Evolutionary conservation across 2,329 filamentous ascomycete genomes (phyloP).

Genomic region (Neophaeococcomyces mojaviensis): DNA sequence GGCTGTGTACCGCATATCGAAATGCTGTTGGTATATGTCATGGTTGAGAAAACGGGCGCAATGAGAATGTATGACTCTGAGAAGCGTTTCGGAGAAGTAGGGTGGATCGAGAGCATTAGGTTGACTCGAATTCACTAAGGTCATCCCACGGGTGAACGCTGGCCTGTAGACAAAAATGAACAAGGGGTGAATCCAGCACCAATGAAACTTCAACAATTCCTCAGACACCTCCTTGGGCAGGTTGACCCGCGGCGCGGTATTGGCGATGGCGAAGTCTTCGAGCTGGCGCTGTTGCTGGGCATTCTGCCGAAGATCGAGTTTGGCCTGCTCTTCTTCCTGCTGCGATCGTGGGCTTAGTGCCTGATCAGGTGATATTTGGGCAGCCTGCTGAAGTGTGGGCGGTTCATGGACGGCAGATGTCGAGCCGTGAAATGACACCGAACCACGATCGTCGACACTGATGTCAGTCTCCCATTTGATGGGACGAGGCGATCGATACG

Average conservation of each 20-base stretch:
- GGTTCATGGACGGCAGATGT: conserved; percentile 21
- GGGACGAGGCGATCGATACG: conserved; percentile 12
- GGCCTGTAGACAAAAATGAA: conserved; percentile 27
- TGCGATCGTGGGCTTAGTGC: conserved; percentile 2
- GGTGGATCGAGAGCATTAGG: conserved; percentile 18
- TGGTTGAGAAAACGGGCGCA: conserved; percentile 21
- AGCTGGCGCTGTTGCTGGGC: conserved; percentile 19
- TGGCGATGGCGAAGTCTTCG: conserved; percentile 20
- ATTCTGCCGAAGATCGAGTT: conserved; percentile 18
- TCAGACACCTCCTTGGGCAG: conserved; percentile 22
- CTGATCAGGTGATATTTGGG: conserved; percentile 4
- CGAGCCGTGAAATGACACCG: conserved; percentile 21
- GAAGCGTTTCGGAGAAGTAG: conserved; percentile 23
- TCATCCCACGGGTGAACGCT: conserved; percentile 24
- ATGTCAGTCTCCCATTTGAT: conserved; percentile 21
- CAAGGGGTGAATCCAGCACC: conserved; percentile 26
- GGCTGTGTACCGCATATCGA: conserved; percentile 13
- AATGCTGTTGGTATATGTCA: conserved; percentile 21
- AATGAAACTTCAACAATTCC: conserved; percentile 25
- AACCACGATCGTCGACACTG: conserved; percentile 19
- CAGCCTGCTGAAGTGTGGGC: conserved; percentile 13
- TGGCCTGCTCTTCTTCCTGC: conserved; percentile 16
- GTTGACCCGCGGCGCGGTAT: conserved; percentile 21
- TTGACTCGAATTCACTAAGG: conserved; percentile 15
- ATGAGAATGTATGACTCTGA: conserved; percentile 20